These are phyloP conservation scores for Colletotrichum sp. DNA, from an alignment of 2,329 filamentous ascomycete species.

Conservation along the genomic window DNA sequence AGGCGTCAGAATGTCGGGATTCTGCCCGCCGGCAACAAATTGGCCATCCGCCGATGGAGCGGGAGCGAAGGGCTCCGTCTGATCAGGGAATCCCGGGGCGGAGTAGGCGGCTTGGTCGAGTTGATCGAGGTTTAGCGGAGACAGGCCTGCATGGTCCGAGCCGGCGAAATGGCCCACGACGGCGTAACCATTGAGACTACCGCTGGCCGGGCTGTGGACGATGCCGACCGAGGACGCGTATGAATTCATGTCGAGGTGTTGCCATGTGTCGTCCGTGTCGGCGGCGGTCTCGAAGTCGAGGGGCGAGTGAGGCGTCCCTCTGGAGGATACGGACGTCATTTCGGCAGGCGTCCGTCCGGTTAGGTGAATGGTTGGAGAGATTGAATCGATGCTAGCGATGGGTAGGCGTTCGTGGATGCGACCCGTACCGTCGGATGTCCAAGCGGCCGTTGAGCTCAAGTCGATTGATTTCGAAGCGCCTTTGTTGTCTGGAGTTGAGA, in stretches of 20 bases:
- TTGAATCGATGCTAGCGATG: not conserved
- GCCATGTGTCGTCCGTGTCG: constrained; percentile 51
- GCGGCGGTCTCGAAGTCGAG: constrained; percentile 44
- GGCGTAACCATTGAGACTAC: constrained; percentile 56
- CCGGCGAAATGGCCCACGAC: constrained; percentile 45
- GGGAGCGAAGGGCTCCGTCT: constrained; percentile 34
- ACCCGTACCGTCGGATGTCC: not conserved
- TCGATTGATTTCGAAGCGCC: not conserved
- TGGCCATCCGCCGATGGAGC: constrained; percentile 30
- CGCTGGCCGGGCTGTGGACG: constrained; percentile 54
- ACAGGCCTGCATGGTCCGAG: constrained; percentile 37
- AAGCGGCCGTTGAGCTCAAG: not conserved
- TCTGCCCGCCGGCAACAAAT: constrained; percentile 31
- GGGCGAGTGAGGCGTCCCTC: constrained; percentile 42
- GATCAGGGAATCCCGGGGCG: constrained; percentile 37
- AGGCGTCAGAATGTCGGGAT: constrained; percentile 38
- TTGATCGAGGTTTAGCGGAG: constrained; percentile 45
- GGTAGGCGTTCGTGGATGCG: not conserved
- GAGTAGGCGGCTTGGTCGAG: constrained; percentile 40
- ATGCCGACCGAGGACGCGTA: constrained; percentile 46
- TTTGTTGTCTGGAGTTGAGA: not conserved
- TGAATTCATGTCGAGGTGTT: constrained; percentile 43
- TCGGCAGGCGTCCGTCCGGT: not conserved
- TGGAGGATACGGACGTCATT: constrained; percentile 45
- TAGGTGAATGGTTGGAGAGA: not conserved